A percentile compares a stretch with the other conserved stretches of the same genome.
Evolutionary conservation across 176 grass and related monocot species (phyloP).

Genomic region (Oryza meridionalis): DNA sequence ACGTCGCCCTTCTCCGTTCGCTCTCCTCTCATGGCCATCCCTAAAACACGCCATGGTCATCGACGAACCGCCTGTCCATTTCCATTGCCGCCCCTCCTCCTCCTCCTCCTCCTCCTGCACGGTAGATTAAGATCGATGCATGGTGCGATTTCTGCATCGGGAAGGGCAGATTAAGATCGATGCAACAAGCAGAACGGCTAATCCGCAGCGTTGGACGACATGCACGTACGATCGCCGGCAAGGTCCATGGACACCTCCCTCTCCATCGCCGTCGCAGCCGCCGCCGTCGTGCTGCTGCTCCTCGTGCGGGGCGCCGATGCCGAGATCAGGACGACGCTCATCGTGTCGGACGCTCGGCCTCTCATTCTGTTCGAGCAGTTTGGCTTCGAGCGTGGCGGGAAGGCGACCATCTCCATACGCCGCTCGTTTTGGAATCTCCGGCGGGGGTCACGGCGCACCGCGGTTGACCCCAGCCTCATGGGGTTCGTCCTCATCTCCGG

Average conservation of each 20-base stretch:
- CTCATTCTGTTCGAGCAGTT: constrained; percentile 80
- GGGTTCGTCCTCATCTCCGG: constrained; percentile 67
- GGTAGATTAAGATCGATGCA: not conserved
- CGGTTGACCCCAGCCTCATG: constrained; percentile 50
- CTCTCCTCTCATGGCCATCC: constrained; percentile 44
- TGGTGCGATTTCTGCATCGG: not conserved
- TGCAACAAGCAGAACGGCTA: constrained; percentile 1
- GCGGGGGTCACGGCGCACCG: not conserved
- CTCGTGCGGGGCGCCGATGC: constrained; percentile 22
- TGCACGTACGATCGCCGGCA: not conserved
- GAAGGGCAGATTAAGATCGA: not conserved
- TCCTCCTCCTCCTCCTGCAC: not conserved
- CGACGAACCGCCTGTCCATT: constrained; percentile 30
- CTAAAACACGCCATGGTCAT: constrained; percentile 58
- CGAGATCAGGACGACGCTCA: constrained; percentile 53
- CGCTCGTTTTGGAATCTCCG: constrained; percentile 43
- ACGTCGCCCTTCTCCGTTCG: not conserved
- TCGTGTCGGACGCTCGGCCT: constrained; percentile 47
- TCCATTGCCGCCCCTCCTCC: not conserved
- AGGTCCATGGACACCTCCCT: constrained; percentile 43
- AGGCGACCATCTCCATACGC: constrained; percentile 49
- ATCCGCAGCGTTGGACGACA: constrained; percentile 30
- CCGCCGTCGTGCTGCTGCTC: not conserved
- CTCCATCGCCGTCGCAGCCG: not conserved
- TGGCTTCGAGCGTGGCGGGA: constrained; percentile 57